Base-by-base conservation (phyloP, 306 rosid species). In the Inga leiocalycina region DNA sequence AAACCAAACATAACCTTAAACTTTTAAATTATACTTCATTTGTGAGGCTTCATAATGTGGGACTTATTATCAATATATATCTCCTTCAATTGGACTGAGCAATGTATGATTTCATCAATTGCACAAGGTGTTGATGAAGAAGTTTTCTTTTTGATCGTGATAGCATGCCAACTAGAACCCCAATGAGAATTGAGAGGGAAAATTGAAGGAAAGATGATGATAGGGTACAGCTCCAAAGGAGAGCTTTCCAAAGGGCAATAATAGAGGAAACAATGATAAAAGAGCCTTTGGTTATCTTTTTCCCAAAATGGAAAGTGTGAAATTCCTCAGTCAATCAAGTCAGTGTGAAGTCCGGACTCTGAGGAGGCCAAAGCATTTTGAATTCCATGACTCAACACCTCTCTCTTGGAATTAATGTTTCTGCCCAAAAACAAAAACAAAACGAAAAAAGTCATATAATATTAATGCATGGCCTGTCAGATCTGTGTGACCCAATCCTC, bases 401-500 rank as follows among this genome's bases (percentile, higher is more conserved):
- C 82, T 85, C 45, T 82, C 78, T 85, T 83, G 66, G 86, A 81
- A 82, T 71, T 71, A 39, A 39, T 39, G 43, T 77, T 51, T 44
- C 48, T 44, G 48, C 48, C 14, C 14, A 48, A 48, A 48, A 48
- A 4, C 1, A 8, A 8, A 59, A n/a, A 8, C 1, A 45, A 79
- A 5, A 80, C 49, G 75, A 83, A 80, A 59, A 75, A 83, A 78
- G 83, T 52, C 59, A 52, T 52, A 17, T 81, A 73, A 80, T 5
- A 59, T 59, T 59, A 59, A 89, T 87, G 87, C 87, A 83, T 87
- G 84, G 84, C 77, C 75, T 76, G 91, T 89, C 91, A 82, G 87
- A 88, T 90, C 89, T 86, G 34, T 32, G 71, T 86, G 71, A 86
- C 81, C 91, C 91, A 84, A 85, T 84, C 90, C 89, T 89, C 85